Percentiles rank a stretch among this genome's conserved stretches.
Conservation (phyloP, 441 rosid genomes). For the Euphorbia corollata region DNA sequence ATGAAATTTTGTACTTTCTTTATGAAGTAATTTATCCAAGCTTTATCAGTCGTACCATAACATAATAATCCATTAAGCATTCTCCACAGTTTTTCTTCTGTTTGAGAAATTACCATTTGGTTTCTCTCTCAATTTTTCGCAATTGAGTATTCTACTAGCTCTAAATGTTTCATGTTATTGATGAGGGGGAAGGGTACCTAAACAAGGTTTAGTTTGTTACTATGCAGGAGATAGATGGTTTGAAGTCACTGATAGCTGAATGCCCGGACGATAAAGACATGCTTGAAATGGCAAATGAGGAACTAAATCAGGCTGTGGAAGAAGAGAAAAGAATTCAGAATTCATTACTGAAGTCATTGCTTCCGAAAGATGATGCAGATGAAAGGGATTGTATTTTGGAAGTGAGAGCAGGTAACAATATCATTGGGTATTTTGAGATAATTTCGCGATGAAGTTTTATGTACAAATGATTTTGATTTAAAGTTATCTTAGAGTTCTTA, state of each 20-base stretch:
- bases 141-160: background rate
- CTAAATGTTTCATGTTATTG: background rate
- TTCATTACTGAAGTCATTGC: slow-evolving; percentile 64
- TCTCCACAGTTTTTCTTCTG: background rate
- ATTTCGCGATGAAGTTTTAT: slow-evolving; percentile 8
- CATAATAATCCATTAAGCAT: background rate
- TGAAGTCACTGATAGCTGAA: slow-evolving; percentile 60
- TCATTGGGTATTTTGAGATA: background rate
- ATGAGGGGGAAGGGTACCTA: background rate
- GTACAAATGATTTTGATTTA: background rate
- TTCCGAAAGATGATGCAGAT: slow-evolving; percentile 93
- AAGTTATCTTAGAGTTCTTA: background rate
- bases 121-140: background rate
- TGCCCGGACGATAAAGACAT: slow-evolving; percentile 61
- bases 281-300: slow-evolving; percentile 71
- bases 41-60: background rate
- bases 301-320: slow-evolving; percentile 45
- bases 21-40: background rate
- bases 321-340: slow-evolving; percentile 69
- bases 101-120: slow-evolving; percentile 1
- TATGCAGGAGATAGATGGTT: slow-evolving; percentile 63
- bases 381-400: slow-evolving; percentile 91
- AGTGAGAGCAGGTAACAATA: slow-evolving; percentile 85
- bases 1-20: background rate
- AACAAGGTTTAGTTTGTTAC: slow-evolving; percentile 4